Conservation (phyloP, 805 yeast genomes). For the Candida michaelii region DNA sequence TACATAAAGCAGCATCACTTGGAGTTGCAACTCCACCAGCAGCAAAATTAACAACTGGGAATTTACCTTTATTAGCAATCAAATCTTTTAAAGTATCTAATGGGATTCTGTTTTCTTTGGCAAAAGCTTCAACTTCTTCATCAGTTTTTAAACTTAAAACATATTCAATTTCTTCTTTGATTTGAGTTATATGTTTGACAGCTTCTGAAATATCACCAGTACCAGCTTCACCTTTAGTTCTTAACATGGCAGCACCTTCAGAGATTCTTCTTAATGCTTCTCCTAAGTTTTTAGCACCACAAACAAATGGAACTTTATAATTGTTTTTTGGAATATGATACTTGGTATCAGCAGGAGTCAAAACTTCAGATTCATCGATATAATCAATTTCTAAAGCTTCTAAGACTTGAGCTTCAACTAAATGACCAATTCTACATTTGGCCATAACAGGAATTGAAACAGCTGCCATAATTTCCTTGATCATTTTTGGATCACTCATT, state of each 20-base stretch:
- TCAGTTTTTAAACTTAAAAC: conserved; percentile 41
- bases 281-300: conserved; percentile 80
- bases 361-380: conserved; percentile 82
- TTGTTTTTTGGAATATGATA: conserved; percentile 61
- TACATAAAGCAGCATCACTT: conserved; percentile 81
- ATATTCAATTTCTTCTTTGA: conserved; percentile 54
- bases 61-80: conserved; percentile 53
- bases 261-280: conserved; percentile 76
- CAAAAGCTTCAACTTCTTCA: conserved; percentile 48
- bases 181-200: conserved; percentile 66
- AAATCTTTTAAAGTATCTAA: conserved; percentile 49
- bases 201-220: conserved; percentile 87
- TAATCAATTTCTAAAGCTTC: conserved; percentile 73
- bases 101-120: conserved; percentile 61
- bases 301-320: conserved; percentile 75
- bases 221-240: conserved; percentile 89
- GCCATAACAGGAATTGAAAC: conserved; percentile 83
- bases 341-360: conserved; percentile 75
- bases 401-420: conserved; percentile 77
- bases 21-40: conserved; percentile 92
- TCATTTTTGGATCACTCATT: conserved; percentile 84
- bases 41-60: conserved; percentile 83
- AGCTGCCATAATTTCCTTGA: conserved; percentile 67
- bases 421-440: conserved; percentile 79
- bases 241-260: conserved; percentile 86